These are phyloP conservation scores for Inonotus hispidus DNA, from an alignment of 1,284 basidiomycete species.

Conservation along the genomic window DNA sequence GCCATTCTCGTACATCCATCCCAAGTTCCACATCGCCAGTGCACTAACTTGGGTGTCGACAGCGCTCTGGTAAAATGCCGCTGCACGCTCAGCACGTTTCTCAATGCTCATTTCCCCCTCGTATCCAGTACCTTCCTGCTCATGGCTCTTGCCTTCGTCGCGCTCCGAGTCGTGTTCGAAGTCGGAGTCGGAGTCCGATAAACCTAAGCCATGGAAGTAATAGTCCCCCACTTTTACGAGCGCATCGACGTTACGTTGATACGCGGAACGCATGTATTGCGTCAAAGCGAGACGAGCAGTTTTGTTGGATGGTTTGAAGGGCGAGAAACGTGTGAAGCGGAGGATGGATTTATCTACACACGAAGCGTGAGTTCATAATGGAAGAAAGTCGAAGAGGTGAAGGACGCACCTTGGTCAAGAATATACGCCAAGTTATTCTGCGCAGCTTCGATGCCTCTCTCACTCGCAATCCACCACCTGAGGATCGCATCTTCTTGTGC, in stretches of 20 bases:
- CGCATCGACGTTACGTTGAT: constrained; percentile 91
- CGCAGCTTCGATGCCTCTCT: constrained; percentile 87
- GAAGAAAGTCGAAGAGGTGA: constrained; percentile 60
- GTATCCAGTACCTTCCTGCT: too few species aligned
- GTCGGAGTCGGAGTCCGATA: constrained; percentile 41
- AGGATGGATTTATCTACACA: constrained; percentile 66
- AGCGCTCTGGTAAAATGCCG: constrained; percentile 89
- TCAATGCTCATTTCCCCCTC: constrained; percentile 18
- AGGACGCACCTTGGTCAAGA: constrained; percentile 83
- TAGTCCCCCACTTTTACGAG: constrained; percentile 97
- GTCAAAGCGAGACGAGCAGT: constrained; percentile 80
- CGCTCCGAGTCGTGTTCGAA: too few species aligned
- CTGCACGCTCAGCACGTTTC: constrained; percentile 78
- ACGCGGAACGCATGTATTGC: constrained; percentile 93
- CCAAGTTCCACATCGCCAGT: constrained; percentile 96
- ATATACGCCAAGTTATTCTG: constrained; percentile 96
- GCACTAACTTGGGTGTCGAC: constrained; percentile 89
- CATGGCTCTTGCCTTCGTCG: too few species aligned
- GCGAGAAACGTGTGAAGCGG: constrained; percentile 62
- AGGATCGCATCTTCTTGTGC: constrained; percentile 73
- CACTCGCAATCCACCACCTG: constrained; percentile 94
- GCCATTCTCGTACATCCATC: constrained; percentile 99
- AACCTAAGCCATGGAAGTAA: constrained; percentile 85
- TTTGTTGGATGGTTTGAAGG: constrained; percentile 64
- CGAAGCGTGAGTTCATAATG: constrained; percentile 27